Conservation (phyloP, 495 filamentous ascomycete genomes). For the Penicillium longicatenatum region DNA sequence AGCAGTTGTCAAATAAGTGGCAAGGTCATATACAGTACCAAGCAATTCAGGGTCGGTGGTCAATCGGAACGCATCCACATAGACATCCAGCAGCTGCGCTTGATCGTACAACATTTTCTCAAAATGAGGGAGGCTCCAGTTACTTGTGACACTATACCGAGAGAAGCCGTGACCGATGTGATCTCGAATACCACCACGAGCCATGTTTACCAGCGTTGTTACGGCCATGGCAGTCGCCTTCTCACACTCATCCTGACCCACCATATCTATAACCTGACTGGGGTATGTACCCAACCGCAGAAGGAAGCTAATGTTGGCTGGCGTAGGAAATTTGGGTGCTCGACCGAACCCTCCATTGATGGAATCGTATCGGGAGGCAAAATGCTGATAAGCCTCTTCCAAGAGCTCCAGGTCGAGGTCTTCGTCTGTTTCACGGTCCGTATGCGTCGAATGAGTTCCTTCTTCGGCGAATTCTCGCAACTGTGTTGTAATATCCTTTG, state of each 20-base stretch:
- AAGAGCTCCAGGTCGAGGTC: constrained; percentile 85
- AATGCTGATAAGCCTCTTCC: constrained; percentile 85
- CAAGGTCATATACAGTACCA: constrained; percentile 79
- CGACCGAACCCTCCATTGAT: constrained; percentile 73
- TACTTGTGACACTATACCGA: constrained; percentile 83
- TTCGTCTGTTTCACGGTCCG: constrained; percentile 59
- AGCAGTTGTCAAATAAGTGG: constrained; percentile 71
- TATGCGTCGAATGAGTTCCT: constrained; percentile 64
- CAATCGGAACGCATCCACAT: constrained; percentile 83
- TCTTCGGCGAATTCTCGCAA: constrained; percentile 85
- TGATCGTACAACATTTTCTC: constrained; percentile 99
- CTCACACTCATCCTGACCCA: constrained; percentile 76
- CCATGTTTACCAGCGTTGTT: constrained; percentile 78
- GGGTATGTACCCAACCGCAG: constrained; percentile 76
- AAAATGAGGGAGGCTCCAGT: constrained; percentile 94
- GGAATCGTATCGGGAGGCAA: constrained; percentile 74
- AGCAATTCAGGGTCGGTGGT: constrained; percentile 71
- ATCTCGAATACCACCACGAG: constrained; percentile 84
- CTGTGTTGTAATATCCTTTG: constrained; percentile 78
- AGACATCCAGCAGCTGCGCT: constrained; percentile 81
- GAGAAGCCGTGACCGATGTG: constrained; percentile 92
- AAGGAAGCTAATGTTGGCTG: constrained; percentile 80
- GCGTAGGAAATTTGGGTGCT: constrained; percentile 89
- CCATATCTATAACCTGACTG: constrained; percentile 73
- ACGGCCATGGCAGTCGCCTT: constrained; percentile 81